These are phyloP conservation scores for Sphagnum magellanicum DNA, from an alignment of 228 moss, liverwort and hornwort species.

Conservation along the genomic window DNA sequence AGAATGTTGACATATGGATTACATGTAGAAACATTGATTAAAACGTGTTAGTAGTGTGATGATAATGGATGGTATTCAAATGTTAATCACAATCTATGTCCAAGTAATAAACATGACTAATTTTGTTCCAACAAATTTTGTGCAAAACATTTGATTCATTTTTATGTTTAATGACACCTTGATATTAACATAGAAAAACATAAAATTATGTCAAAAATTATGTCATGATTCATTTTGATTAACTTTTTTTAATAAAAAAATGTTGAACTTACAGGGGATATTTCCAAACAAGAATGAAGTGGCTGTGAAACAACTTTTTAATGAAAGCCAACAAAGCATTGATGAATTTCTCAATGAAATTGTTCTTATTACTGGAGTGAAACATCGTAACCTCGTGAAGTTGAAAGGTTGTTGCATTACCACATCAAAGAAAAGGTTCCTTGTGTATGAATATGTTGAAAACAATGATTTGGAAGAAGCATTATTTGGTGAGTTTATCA, in stretches of 20 bases:
- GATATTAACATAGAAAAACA: too few species aligned
- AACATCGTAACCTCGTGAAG: slow-evolving; percentile 73
- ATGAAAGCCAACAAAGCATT: slow-evolving; percentile 52
- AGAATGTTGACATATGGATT: too few species aligned
- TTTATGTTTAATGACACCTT: neutral
- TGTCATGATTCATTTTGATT: neutral
- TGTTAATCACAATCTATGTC: neutral
- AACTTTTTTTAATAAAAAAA: neutral
- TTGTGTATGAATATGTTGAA: slow-evolving; percentile 67
- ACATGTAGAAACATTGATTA: too few species aligned
- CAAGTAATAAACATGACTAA: neutral
- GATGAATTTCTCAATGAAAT: slow-evolving; percentile 68
- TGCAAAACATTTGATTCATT: neutral
- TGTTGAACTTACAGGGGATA: slow-evolving; percentile 24
- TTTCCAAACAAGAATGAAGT: slow-evolving; percentile 40
- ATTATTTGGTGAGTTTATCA: slow-evolving; percentile 31
- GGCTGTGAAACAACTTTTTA: slow-evolving; percentile 66
- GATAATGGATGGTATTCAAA: too few species aligned
- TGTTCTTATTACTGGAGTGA: slow-evolving; percentile 59
- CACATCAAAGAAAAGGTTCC: slow-evolving; percentile 37
- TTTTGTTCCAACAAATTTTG: neutral
- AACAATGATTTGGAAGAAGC: slow-evolving; percentile 41
- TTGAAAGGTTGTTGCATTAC: slow-evolving; percentile 67
- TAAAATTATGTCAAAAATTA: neutral
- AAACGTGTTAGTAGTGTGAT: too few species aligned